phyloP scores from a whole-genome alignment of 345 rosid genomes.

The Alliaria petiolata region DNA sequence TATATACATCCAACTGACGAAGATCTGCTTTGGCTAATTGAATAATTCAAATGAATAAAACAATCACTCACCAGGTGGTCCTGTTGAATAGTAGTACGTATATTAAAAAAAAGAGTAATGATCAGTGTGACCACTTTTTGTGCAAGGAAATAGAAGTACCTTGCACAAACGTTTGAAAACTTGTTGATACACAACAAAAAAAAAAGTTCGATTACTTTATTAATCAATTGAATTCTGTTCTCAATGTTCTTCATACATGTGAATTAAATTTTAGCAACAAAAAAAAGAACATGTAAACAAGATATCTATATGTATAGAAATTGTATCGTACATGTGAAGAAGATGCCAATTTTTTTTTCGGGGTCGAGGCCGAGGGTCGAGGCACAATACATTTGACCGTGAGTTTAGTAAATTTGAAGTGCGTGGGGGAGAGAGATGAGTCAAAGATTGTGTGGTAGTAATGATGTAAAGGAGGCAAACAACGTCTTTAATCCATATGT shows the following conservation, averaged over 20 bases:
- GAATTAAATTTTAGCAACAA: background rate
- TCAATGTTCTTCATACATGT: background rate
- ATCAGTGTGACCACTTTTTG: conserved; percentile 20
- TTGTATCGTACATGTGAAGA: background rate
- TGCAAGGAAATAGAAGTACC: too few species aligned
- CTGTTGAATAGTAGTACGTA: conserved; percentile 18
- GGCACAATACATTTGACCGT: conserved; percentile 20
- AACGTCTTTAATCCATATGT: conserved; percentile 32
- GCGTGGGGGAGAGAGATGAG: conserved; percentile 3
- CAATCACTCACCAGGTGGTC: conserved; percentile 26
- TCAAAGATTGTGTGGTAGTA: conserved; percentile 36
- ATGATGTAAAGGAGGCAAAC: conserved; percentile 32
- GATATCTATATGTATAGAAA: background rate
- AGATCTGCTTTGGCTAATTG: conserved; percentile 25
- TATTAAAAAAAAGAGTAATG: conserved; percentile 14
- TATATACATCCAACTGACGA: too few species aligned
- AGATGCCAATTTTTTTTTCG: background rate
- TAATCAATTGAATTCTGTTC: background rate
- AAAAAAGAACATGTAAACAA: background rate
- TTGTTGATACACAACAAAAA: background rate
- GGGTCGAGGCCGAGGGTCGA: conserved; percentile 23
- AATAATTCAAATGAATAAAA: background rate
- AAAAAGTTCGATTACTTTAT: background rate
- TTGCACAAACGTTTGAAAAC: background rate
- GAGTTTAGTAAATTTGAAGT: conserved; percentile 3